Percentiles rank a stretch among this genome's conserved stretches.
Evolutionary conservation across 177 flowering plant species (phyloP).

Genomic region (Vitis hybrid): DNA sequence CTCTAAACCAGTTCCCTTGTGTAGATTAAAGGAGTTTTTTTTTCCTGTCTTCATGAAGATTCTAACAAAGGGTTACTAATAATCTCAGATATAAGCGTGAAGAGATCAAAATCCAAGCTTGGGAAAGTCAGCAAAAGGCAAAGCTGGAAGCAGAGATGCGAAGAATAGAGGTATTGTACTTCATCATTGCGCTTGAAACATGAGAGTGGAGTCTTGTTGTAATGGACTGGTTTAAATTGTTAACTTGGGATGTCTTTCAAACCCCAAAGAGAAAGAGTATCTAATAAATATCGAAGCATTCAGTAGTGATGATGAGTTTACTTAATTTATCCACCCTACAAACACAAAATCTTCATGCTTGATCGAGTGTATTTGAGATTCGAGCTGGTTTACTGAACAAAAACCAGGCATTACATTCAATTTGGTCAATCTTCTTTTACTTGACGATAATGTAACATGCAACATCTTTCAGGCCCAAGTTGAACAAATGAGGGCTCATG

Average conservation of each 20-base stretch:
- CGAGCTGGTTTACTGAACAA: not conserved
- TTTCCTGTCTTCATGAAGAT: not conserved
- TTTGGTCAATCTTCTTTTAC: too few species aligned
- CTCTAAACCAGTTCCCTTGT: not conserved
- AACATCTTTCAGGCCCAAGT: constrained; percentile 53
- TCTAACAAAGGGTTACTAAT: constrained; percentile 7
- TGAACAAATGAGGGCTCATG: constrained; percentile 67
- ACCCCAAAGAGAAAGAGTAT: not conserved
- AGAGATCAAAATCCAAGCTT: constrained; percentile 83
- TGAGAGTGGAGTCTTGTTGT: not conserved
- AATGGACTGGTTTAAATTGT: not conserved
- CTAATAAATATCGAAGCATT: too few species aligned
- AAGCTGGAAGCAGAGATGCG: constrained; percentile 80
- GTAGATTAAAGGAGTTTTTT: not conserved
- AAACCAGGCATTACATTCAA: not conserved
- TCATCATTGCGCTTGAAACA: not conserved
- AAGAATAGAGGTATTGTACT: constrained; percentile 66
- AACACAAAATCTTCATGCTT: too few species aligned
- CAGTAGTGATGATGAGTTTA: not conserved
- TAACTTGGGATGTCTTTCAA: not conserved
- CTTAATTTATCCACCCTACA: not conserved
- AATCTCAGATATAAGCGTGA: constrained; percentile 69
- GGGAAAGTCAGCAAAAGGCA: constrained; percentile 83
- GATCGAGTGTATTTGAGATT: too few species aligned
- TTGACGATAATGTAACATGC: too few species aligned